Conservation (phyloP, 163 green algal genomes). For the Scenedesmus sp. region DNA sequence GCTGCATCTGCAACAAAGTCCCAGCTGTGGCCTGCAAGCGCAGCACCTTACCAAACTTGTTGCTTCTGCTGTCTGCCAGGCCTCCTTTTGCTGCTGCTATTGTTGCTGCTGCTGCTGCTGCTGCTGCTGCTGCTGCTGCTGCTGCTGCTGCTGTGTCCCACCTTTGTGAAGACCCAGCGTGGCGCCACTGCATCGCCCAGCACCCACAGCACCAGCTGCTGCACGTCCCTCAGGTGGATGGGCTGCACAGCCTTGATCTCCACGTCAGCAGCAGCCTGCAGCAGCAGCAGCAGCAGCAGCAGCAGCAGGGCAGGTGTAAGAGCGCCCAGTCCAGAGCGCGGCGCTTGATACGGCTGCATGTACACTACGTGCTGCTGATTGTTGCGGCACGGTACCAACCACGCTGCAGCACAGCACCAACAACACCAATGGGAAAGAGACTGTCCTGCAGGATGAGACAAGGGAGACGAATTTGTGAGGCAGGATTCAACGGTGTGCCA, state of each 20-base stretch:
- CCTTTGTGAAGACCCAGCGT: conserved; percentile 45
- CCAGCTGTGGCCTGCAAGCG: background rate
- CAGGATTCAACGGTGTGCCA: background rate
- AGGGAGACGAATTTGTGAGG: too few relatives aligned
- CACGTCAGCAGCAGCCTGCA: conserved; percentile 32
- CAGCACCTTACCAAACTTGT: background rate
- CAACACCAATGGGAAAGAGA: too few relatives aligned
- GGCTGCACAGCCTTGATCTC: conserved; percentile 37
- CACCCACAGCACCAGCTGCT: conserved; percentile 54
- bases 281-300: background rate
- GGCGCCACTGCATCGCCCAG: conserved; percentile 32
- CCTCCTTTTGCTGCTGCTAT: background rate
- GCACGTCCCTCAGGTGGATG: conserved; percentile 49
- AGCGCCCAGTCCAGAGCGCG: too few relatives aligned
- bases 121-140: background rate
- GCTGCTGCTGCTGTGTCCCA: background rate
- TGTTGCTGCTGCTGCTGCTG: background rate
- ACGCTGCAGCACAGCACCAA: too few relatives aligned
- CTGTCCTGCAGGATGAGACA: too few relatives aligned
- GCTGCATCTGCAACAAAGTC: background rate
- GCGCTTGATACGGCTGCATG: too few relatives aligned
- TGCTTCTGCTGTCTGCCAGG: background rate
- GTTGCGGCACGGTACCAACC: too few relatives aligned
- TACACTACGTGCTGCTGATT: too few relatives aligned
- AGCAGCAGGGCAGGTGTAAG: too few relatives aligned